Evolutionary conservation across 495 filamentous ascomycete species (phyloP).

Genomic region (Lindgomyces ingoldianus): DNA sequence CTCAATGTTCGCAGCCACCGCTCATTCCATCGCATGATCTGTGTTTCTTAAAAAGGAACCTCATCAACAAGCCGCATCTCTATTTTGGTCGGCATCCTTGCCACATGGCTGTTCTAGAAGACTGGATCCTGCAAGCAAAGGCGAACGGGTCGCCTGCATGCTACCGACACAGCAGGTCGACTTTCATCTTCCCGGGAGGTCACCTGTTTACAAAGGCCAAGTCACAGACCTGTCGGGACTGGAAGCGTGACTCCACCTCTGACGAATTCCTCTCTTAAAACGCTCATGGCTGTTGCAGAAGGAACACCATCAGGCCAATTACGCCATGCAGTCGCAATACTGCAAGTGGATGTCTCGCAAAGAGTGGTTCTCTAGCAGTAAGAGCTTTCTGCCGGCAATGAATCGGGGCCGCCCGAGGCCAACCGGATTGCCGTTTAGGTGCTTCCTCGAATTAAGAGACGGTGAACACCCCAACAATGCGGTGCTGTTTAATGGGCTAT

Average conservation of each 20-base stretch:
- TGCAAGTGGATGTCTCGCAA: not conserved
- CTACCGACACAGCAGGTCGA: not conserved
- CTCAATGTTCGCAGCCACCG: not conserved
- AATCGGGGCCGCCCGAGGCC: not conserved
- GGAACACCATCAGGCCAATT: not conserved
- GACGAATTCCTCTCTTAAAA: not conserved
- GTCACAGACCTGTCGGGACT: not conserved
- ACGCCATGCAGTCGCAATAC: not conserved
- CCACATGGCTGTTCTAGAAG: not conserved
- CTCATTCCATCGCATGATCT: not conserved
- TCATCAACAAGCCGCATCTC: not conserved
- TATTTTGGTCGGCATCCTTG: not conserved
- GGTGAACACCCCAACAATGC: not conserved
- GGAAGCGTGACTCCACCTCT: not conserved
- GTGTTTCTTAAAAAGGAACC: not conserved
- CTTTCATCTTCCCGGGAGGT: not conserved
- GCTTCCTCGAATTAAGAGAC: not conserved
- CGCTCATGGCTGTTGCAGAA: not conserved
- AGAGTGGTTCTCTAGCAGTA: not conserved
- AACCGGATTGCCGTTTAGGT: constrained; percentile 12
- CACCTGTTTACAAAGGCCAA: not conserved
- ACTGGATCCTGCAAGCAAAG: not conserved
- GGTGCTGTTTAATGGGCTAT: not conserved
- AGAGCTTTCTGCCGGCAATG: not conserved
- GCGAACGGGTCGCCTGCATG: not conserved